Evolutionary conservation across 2,329 filamentous ascomycete species (phyloP), one percentile per base, ranked within the genome.

Genomic region (Diaporthe caulivora): DNA sequence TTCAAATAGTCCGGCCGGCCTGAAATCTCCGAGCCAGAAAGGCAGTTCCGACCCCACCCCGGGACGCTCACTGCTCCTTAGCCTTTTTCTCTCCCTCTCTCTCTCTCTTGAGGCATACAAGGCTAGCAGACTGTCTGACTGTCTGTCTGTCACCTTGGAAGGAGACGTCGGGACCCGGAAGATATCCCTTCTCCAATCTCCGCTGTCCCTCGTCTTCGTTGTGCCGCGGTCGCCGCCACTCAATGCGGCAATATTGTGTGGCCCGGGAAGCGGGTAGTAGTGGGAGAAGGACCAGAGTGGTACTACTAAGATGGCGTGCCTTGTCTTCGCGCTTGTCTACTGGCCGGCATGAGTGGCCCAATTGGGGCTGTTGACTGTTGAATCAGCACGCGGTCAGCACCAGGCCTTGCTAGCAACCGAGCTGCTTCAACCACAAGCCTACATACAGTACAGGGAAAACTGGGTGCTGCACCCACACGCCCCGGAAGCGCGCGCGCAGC

Each of bases 11-110:
- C 42, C 29, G 18, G 21, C 42, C 60, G 60, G 60, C 42, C 21
- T 65, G 60, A 44, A 49, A 49, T 49, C 60, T 65, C 60, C 60
- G 60, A 51, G 60, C 60, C 42, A 65, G 29, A 65, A 34, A 29
- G 60, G 60, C 42, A 64, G 24, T 42, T 26, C 60, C 60, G 42
- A 34, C 34, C 34, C 5, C 9, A 34, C 34, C 34, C 57, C 34
- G 57, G 37, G 13, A 18, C 1, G 26, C 37, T 37, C n/a, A n/a
- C n/a, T n/a, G n/a, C n/a, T n/a, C n/a, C 13, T 31, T 37, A 24
- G 21, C 21, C 24, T 8, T 24, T 26, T 3, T 54, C 18, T 26
- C 17, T n/a, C 62, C 3, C 10, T 40, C 26, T 34, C 18, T 37
- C 29, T n/a, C 17, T 58, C 34, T 17, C 9, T 26, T 21, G 7